Conservation (phyloP, 192 early-diverging fungal species). For the Phlyctochytrium arcticum region DNA sequence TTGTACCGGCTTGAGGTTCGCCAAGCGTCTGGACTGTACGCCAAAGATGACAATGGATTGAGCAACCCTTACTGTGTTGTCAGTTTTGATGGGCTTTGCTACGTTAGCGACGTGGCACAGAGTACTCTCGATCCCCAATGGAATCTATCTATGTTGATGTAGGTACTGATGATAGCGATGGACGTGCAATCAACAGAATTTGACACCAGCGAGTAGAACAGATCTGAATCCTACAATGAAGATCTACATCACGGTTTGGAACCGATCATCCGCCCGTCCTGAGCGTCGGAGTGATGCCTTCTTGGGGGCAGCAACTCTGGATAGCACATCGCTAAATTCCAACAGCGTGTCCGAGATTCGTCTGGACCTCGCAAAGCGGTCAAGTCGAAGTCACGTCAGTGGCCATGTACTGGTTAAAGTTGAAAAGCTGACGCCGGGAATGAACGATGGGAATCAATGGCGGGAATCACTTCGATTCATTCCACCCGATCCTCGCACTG, state of each 20-base stretch:
- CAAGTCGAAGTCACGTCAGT: slow-evolving; percentile 12
- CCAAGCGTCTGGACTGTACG: slow-evolving; percentile 4
- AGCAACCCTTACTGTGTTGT: slow-evolving; percentile 26
- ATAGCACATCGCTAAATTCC: too few relatives aligned
- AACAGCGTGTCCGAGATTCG: neutral
- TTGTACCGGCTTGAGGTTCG: neutral
- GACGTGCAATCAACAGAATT: too few relatives aligned
- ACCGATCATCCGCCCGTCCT: slow-evolving; percentile 1
- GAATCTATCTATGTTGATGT: slow-evolving; percentile 14
- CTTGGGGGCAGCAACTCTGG: neutral
- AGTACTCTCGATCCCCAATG: slow-evolving; percentile 3
- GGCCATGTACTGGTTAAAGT: neutral
- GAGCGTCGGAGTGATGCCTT: slow-evolving; percentile 8
- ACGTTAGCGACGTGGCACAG: neutral
- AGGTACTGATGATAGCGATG: neutral
- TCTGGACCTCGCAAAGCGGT: slow-evolving; percentile 16
- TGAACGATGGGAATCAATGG: neutral
- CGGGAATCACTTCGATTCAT: neutral
- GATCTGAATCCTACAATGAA: neutral
- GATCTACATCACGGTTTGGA: slow-evolving; percentile 14
- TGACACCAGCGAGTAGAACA: neutral
- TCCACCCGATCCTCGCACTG: slow-evolving; percentile 13
- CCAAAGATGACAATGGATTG: slow-evolving; percentile 10
- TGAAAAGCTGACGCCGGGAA: neutral
- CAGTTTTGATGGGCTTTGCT: neutral